Evolutionary conservation across 495 filamentous ascomycete species (phyloP).

Genomic region (Entonaema liquescens): DNA sequence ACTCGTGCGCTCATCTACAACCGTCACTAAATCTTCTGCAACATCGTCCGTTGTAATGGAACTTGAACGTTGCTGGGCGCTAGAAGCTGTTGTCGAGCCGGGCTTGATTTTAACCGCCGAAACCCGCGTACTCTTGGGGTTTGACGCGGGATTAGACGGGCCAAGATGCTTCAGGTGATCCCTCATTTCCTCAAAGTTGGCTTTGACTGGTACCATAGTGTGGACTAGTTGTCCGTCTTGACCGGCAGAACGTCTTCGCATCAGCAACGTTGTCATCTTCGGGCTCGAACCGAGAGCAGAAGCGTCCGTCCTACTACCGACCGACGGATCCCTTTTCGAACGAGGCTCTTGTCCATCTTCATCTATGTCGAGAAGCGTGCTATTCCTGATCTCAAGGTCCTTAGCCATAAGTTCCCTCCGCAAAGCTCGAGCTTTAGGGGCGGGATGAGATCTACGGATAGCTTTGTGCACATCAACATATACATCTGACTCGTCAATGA

Average conservation of each 20-base stretch:
- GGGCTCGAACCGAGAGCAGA: constrained; percentile 49
- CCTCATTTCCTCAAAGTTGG: constrained; percentile 71
- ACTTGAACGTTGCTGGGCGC: constrained; percentile 37
- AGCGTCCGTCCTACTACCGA: constrained; percentile 43
- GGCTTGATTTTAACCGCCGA: constrained; percentile 92
- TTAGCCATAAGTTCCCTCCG: constrained; percentile 66
- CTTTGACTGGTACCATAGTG: constrained; percentile 54
- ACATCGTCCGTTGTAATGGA: constrained; percentile 29
- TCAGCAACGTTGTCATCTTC: constrained; percentile 59
- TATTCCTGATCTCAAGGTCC: constrained; percentile 45
- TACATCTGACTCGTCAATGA: constrained; percentile 87
- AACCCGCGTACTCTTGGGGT: constrained; percentile 84
- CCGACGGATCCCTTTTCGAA: constrained; percentile 21
- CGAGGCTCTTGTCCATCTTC: constrained; percentile 24
- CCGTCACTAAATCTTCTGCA: constrained; percentile 31
- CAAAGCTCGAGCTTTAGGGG: constrained; percentile 60
- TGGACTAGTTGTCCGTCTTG: constrained; percentile 53
- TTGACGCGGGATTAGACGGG: constrained; percentile 87
- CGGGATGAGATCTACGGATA: constrained; percentile 71
- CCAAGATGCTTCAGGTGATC: constrained; percentile 91
- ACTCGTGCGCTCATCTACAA: constrained; percentile 53
- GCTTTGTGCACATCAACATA: constrained; percentile 98
- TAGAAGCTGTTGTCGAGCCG: constrained; percentile 42
- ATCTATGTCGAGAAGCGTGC: constrained; percentile 39
- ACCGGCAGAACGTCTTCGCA: constrained; percentile 64